These are phyloP conservation scores for Leccinum rimulosum DNA, from an alignment of 768 basidiomycete species.

Conservation along the genomic window DNA sequence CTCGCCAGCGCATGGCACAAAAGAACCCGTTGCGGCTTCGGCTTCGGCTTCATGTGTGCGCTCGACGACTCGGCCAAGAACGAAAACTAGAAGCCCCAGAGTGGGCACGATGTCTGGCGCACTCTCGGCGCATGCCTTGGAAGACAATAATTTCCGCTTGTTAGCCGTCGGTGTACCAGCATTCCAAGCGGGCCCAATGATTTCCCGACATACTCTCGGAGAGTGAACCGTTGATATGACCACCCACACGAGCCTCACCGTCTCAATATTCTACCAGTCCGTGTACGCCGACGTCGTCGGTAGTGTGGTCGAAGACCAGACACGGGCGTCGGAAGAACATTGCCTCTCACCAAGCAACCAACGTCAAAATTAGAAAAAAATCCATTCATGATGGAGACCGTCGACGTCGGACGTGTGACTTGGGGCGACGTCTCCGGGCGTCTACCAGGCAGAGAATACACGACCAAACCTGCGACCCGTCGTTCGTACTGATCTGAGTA, in stretches of 20 bases:
- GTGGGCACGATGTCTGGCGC: background rate
- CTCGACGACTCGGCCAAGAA: background rate
- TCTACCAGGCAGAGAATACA: constrained; percentile 3
- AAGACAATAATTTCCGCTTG: constrained; percentile 9
- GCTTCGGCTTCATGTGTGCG: background rate
- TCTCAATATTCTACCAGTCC: background rate
- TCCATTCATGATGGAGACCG: background rate
- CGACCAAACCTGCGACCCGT: background rate
- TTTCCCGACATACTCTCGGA: background rate
- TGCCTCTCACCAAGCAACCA: background rate
- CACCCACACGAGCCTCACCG: constrained; percentile 2
- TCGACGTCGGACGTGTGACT: background rate
- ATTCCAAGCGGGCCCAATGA: background rate
- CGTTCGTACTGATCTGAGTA: background rate
- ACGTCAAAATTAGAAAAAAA: background rate
- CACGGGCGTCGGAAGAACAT: background rate
- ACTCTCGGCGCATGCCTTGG: background rate
- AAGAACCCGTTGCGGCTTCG: background rate
- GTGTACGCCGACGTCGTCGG: background rate
- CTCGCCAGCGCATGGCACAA: background rate
- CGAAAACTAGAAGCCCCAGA: background rate
- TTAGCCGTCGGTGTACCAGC: background rate
- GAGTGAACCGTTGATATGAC: background rate
- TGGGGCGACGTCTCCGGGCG: background rate
- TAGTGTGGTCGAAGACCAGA: background rate